These are phyloP conservation scores for Penicillium frequentans DNA, from an alignment of 2,329 filamentous ascomycete species.

Conservation along the genomic window DNA sequence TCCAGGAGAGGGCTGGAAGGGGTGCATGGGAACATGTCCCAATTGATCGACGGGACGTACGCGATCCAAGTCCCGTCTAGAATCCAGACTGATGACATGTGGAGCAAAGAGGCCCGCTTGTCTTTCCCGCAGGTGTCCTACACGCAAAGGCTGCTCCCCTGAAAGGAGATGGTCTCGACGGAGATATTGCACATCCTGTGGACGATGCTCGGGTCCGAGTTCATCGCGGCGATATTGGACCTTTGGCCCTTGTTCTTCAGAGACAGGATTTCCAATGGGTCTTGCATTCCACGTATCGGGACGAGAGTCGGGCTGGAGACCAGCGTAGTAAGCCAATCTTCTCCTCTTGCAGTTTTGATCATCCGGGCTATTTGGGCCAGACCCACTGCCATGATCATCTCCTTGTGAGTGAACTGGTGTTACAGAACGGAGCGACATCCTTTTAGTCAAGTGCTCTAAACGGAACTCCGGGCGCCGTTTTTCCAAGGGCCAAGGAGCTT, in stretches of 20 bases:
- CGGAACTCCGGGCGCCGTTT: slow-evolving; percentile 25
- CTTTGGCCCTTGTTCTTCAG: slow-evolving; percentile 15
- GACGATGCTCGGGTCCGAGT: slow-evolving; percentile 12
- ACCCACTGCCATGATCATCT: slow-evolving; percentile 21
- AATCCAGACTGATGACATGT: slow-evolving; percentile 9
- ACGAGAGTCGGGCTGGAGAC: slow-evolving; percentile 12
- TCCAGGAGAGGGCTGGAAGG: slow-evolving; percentile 14
- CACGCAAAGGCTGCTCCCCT: slow-evolving; percentile 16
- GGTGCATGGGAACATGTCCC: slow-evolving; percentile 13
- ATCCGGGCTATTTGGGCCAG: slow-evolving; percentile 22
- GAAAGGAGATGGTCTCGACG: slow-evolving; percentile 25
- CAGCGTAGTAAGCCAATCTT: slow-evolving; percentile 29
- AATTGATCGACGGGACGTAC: slow-evolving; percentile 15
- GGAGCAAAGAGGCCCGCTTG: slow-evolving; percentile 13
- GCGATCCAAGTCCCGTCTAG: slow-evolving; percentile 19
- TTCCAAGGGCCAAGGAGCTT: slow-evolving; percentile 24
- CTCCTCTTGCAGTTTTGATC: slow-evolving; percentile 34
- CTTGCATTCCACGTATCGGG: slow-evolving; percentile 11
- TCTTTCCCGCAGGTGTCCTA: slow-evolving; percentile 19
- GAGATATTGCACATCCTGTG: slow-evolving; percentile 19
- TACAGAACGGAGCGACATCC: slow-evolving; percentile 32
- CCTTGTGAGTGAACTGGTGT: slow-evolving; percentile 29
- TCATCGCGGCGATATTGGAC: slow-evolving; percentile 19
- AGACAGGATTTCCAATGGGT: slow-evolving; percentile 14
- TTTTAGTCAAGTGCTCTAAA: slow-evolving; percentile 30